Evolutionary conservation across 768 basidiomycete genomes (phyloP).

Genomic region (Xerocomus potaroensis): DNA sequence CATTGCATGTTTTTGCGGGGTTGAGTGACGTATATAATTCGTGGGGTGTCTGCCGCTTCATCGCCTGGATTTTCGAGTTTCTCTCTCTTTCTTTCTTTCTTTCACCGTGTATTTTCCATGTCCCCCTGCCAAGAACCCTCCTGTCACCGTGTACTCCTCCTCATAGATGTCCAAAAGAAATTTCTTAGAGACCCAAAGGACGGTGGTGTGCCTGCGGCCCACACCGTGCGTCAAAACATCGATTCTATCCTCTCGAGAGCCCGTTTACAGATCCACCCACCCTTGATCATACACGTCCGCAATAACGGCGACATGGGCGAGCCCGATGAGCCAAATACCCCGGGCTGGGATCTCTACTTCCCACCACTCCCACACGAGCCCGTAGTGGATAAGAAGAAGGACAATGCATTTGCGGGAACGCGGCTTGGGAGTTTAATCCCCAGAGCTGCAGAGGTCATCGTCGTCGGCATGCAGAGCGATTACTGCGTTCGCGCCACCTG

Average conservation of each 20-base stretch:
- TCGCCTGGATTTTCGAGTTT: no score
- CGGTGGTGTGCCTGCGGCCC: slow-evolving; percentile 51
- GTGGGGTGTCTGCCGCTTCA: background rate
- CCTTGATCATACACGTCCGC: slow-evolving; percentile 63
- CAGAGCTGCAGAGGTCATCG: slow-evolving; percentile 54
- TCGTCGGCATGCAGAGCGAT: slow-evolving; percentile 67
- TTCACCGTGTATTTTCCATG: slow-evolving; percentile 10
- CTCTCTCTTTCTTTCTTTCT: background rate
- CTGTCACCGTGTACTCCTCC: slow-evolving; percentile 46
- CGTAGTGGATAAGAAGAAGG: slow-evolving; percentile 63
- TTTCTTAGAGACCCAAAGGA: slow-evolving; percentile 44
- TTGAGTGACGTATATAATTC: slow-evolving; percentile 11
- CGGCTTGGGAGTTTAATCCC: slow-evolving; percentile 46
- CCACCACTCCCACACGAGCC: slow-evolving; percentile 46
- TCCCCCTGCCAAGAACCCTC: slow-evolving; percentile 17
- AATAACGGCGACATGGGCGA: slow-evolving; percentile 61
- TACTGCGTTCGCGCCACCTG: slow-evolving; percentile 57
- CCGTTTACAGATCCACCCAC: slow-evolving; percentile 43
- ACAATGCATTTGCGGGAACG: slow-evolving; percentile 67
- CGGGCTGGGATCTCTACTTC: slow-evolving; percentile 62
- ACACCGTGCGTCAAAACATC: slow-evolving; percentile 45
- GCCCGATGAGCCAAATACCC: slow-evolving; percentile 49
- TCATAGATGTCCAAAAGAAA: slow-evolving; percentile 54
- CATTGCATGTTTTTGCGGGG: background rate
- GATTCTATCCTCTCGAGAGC: slow-evolving; percentile 45